Evolutionary conservation across 306 rosid genomes (phyloP).

Genomic region (Herpetospermum pedunculosum): DNA sequence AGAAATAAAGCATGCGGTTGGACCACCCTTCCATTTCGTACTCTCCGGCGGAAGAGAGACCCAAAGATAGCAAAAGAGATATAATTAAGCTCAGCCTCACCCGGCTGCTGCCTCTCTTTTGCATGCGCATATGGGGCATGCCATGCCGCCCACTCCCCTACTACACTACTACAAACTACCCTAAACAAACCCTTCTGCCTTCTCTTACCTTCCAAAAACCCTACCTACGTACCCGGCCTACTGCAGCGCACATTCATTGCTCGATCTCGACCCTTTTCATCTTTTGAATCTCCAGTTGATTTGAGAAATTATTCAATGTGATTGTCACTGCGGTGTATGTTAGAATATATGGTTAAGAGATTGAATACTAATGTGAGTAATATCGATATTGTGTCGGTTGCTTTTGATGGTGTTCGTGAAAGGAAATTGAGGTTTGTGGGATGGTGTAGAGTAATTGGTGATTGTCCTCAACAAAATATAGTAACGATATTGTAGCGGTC

Average conservation of each 20-base stretch:
- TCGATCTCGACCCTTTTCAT: neutral
- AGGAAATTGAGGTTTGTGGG: neutral
- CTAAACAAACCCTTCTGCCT: no score
- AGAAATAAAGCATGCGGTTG: neutral
- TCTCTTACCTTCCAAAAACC: no score
- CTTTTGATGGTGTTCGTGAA: neutral
- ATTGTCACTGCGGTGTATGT: no score
- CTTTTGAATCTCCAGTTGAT: neutral
- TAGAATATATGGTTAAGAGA: neutral
- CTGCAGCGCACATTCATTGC: neutral
- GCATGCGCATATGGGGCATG: neutral
- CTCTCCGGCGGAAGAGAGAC: neutral
- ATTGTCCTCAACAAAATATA: no score
- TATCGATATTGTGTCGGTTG: neutral
- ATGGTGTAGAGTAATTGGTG: no score
- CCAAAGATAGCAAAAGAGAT: neutral
- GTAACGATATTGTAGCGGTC: neutral
- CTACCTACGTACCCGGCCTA: no score
- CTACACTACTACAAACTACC: no score
- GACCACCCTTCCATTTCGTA: conserved; percentile 6
- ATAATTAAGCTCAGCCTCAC: neutral
- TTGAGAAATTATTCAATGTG: no score
- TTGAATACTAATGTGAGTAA: neutral
- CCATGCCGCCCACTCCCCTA: neutral
- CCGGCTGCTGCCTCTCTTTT: neutral